phyloP scores from a whole-genome alignment of 1,139 yeast genomes.

The Scheffersomyces stambukii region DNA sequence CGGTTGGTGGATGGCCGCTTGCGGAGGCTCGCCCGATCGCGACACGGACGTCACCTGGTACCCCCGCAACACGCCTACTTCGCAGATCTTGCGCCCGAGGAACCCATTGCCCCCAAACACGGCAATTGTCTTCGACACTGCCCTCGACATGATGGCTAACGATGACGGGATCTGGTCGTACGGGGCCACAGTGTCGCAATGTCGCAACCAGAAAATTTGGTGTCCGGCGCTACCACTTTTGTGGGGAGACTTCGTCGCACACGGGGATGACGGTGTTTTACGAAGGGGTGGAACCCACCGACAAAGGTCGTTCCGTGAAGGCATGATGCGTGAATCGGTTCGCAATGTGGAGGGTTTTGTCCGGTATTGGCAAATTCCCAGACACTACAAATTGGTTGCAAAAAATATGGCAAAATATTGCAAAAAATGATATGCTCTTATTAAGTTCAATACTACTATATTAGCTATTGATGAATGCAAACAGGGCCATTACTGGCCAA shows the following conservation, averaged over 20 bases:
- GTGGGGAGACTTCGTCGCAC: too few relatives aligned
- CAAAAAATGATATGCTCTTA: too few relatives aligned
- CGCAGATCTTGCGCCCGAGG: constrained; percentile 69
- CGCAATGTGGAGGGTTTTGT: neutral
- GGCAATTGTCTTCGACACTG: constrained; percentile 37
- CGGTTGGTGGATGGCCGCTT: constrained; percentile 14
- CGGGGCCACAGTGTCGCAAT: too few relatives aligned
- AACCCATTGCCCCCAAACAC: constrained; percentile 90
- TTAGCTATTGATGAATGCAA: too few relatives aligned
- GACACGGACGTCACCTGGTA: constrained; percentile 62
- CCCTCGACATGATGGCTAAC: constrained; percentile 6
- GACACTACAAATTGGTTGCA: neutral
- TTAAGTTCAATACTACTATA: too few relatives aligned
- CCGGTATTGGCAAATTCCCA: neutral
- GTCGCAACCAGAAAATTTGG: too few relatives aligned
- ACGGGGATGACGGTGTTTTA: too few relatives aligned
- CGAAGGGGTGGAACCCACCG: too few relatives aligned
- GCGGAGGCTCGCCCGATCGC: constrained; percentile 56
- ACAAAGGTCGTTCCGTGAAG: too few relatives aligned
- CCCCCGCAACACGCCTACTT: constrained; percentile 60
- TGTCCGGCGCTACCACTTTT: too few relatives aligned
- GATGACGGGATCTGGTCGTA: neutral
- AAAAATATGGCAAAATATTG: too few relatives aligned
- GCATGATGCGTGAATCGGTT: too few relatives aligned
- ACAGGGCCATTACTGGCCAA: constrained; percentile 20